A percentile compares a stretch with the other conserved stretches of the same genome.
Evolutionary conservation across 768 basidiomycete genomes (phyloP).

Genomic region (Amanita polypyramis): DNA sequence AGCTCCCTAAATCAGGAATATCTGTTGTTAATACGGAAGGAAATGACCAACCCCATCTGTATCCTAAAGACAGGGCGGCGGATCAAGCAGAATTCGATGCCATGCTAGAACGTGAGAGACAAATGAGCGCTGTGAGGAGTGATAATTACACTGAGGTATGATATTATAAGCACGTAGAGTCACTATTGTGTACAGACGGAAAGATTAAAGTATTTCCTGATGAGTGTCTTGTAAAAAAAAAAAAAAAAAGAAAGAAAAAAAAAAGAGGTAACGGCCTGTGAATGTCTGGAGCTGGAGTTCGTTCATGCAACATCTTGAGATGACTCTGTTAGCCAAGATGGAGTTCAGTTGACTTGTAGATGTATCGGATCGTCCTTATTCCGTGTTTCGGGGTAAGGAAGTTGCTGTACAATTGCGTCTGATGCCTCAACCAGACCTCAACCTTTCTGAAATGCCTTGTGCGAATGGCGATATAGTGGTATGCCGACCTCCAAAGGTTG

Average conservation of each 20-base stretch:
- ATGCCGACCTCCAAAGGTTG: constrained; percentile 72
- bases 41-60: constrained; percentile 7
- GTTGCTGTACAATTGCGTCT: constrained; percentile 20
- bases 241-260: no score
- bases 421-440: constrained; percentile 20
- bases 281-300: neutral
- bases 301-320: neutral
- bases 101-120: constrained; percentile 47
- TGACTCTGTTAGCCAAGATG: neutral
- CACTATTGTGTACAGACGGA: constrained; percentile 1
- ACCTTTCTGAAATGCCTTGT: constrained; percentile 46
- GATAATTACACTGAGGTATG: constrained; percentile 9
- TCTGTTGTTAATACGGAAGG: constrained; percentile 4
- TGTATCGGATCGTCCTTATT: constrained; percentile 12
- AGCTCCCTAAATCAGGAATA: constrained; percentile 13
- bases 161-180: constrained; percentile 10
- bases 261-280: neutral
- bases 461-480: constrained; percentile 77
- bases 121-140: constrained; percentile 17
- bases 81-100: constrained; percentile 53
- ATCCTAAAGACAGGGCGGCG: constrained; percentile 22
- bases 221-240: neutral
- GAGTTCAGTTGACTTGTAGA: neutral
- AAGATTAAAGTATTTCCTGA: neutral
- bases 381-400: constrained; percentile 28